Conservation (phyloP, 257 asterid species). For the Fraxinus excelsior region DNA sequence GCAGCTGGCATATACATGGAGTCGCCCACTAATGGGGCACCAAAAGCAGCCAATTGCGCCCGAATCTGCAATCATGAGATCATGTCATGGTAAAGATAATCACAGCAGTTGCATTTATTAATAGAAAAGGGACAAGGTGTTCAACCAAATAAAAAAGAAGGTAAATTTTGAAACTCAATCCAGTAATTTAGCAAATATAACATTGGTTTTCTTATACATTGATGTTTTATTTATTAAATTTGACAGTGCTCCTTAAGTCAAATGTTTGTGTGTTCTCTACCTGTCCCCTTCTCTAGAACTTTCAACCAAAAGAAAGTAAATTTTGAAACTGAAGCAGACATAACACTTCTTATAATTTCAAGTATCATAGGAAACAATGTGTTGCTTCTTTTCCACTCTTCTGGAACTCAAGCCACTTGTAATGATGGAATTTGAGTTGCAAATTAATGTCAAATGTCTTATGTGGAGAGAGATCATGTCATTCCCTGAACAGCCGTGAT, state of each 20-base stretch:
- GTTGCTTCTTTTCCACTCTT: background rate
- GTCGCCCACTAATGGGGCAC: conserved; percentile 92
- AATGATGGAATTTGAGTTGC: background rate
- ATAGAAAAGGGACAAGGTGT: background rate
- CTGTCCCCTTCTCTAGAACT: conserved; percentile 7
- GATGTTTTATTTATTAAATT: background rate
- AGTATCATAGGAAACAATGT: background rate
- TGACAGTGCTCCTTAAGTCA: conserved; percentile 6
- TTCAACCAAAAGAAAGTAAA: background rate
- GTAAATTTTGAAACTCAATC: background rate
- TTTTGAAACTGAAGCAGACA: background rate
- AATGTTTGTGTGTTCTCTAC: background rate
- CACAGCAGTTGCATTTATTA: background rate
- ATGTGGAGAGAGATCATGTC: background rate
- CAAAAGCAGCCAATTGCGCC: conserved; percentile 76
- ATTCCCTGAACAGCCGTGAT: background rate
- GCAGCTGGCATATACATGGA: conserved; percentile 90
- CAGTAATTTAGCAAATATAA: background rate
- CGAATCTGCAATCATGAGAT: conserved; percentile 57
- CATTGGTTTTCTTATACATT: background rate
- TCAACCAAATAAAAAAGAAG: background rate
- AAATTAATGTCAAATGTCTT: background rate
- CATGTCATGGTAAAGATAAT: background rate
- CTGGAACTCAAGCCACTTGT: background rate
- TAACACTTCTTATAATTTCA: background rate